phyloP scores from a whole-genome alignment of 495 filamentous ascomycete genomes.

The Penicillium pulvis region DNA sequence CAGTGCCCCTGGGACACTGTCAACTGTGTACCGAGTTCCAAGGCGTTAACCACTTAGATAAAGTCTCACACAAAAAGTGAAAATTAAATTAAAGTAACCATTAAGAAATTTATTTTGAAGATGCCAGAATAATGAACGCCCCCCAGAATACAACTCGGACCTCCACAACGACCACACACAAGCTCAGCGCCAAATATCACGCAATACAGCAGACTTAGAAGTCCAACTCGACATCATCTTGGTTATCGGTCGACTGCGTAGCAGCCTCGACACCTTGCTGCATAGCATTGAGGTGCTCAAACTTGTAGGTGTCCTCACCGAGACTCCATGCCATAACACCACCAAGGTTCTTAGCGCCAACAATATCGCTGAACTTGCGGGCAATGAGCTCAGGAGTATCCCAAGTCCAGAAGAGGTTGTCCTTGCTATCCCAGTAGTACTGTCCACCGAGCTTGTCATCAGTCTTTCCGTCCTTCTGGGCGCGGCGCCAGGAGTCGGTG shows the following conservation, averaged over 20 bases:
- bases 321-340: constrained; percentile 76
- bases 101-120: not conserved
- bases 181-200: not conserved
- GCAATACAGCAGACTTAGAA: too few species aligned
- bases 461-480: constrained; percentile 54
- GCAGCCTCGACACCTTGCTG: constrained; percentile 42
- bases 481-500: constrained; percentile 48
- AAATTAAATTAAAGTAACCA: not conserved
- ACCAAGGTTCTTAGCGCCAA: constrained; percentile 60
- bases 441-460: constrained; percentile 63
- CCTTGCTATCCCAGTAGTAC: constrained; percentile 65
- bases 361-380: constrained; percentile 63
- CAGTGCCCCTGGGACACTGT: too few species aligned
- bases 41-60: too few species aligned
- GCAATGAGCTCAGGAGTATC: constrained; percentile 64
- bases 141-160: not conserved
- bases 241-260: too few species aligned
- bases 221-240: too few species aligned
- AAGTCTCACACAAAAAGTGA: too few species aligned
- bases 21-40: too few species aligned
- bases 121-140: not conserved
- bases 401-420: constrained; percentile 73
- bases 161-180: not conserved
- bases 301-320: constrained; percentile 67
- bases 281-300: constrained; percentile 60